Evolutionary conservation across 257 asterid species (phyloP), one percentile per base, ranked within the genome.

Genomic region (Solanum virginianum): DNA sequence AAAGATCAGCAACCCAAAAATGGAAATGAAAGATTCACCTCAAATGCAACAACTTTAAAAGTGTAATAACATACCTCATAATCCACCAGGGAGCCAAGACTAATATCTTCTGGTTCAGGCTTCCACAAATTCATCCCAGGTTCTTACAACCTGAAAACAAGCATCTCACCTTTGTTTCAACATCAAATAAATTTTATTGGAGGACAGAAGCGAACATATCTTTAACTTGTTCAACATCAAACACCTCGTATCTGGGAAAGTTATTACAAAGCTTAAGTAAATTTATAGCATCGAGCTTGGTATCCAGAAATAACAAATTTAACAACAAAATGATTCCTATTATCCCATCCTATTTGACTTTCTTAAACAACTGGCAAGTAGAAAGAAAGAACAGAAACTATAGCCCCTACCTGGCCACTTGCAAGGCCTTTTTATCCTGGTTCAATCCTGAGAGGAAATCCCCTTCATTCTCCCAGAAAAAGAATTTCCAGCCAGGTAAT

Each of bases 51-150:
- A 29, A 41, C 54, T 18, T 41, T 69, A 3, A 6, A 17, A 80
- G 84, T 32, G 18, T 20, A 62, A 66, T 20, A 62, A 66, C 71
- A 80, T 88, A 94, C 99, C 96, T 94, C 97, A 86, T 92, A 97
- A 86, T 95, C 98, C 98, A 95, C 99, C 98, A 96, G 39, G 98
- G 98, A 81, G 98, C 97, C 41, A 94, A 89, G 88, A 95, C 91
- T 95, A 95, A 87, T 89, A 92, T 95, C 95, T 95, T 96, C 43
- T 91, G 89, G 81, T 89, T 87, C 89, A 95, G 92, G 98, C 97
- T 85, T 91, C 93, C 0, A 55, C 85, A 82, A 96, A 95, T 86
- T 94, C 97, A 22, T 95, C 95, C 98, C 98, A 96, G 71, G 95
- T 91, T 53, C 85, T 90, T 7, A 86, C 95, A 26, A 87, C 88